phyloP scores from a whole-genome alignment of 768 basidiomycete species.

The Pholiota conissans region DNA sequence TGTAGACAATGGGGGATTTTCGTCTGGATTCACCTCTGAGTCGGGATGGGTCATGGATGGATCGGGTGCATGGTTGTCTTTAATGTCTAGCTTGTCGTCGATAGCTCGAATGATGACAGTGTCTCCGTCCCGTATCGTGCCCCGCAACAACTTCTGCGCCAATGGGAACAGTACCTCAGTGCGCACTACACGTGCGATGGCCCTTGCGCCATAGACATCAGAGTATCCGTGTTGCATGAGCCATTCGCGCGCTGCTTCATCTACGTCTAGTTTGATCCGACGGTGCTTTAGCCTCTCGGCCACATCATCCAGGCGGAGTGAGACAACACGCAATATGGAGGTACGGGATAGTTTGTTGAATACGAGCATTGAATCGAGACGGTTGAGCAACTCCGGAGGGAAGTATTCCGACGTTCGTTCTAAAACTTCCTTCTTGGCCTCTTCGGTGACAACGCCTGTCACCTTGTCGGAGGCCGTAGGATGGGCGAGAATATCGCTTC shows the following conservation, averaged over 20 bases:
- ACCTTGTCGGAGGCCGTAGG: conserved; percentile 56
- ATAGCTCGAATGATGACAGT: conserved; percentile 54
- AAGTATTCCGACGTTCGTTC: conserved; percentile 78
- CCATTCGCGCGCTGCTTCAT: conserved; percentile 61
- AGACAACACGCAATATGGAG: conserved; percentile 79
- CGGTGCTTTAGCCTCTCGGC: conserved; percentile 61
- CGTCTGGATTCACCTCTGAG: conserved; percentile 25
- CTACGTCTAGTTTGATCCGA: conserved; percentile 72
- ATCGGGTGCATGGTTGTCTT: conserved; percentile 64
- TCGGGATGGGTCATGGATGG: conserved; percentile 25
- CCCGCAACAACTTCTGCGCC: conserved; percentile 76
- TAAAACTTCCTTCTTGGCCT: conserved; percentile 68
- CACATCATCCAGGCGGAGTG: conserved; percentile 74
- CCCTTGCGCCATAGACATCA: conserved; percentile 82
- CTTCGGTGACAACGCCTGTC: conserved; percentile 59
- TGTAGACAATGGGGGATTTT: conserved; percentile 15
- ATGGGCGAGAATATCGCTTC: conserved; percentile 73
- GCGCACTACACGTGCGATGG: conserved; percentile 84
- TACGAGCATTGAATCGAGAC: conserved; percentile 82
- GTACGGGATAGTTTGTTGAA: conserved; percentile 85
- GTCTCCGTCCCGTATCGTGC: conserved; percentile 80
- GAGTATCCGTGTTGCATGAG: conserved; percentile 80
- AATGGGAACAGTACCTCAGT: conserved; percentile 82
- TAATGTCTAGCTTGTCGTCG: conserved; percentile 46
- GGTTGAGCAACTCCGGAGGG: conserved; percentile 88